Evolutionary conservation across 2,329 filamentous ascomycete genomes (phyloP).

Genomic region (Phyllosticta citriasiana): DNA sequence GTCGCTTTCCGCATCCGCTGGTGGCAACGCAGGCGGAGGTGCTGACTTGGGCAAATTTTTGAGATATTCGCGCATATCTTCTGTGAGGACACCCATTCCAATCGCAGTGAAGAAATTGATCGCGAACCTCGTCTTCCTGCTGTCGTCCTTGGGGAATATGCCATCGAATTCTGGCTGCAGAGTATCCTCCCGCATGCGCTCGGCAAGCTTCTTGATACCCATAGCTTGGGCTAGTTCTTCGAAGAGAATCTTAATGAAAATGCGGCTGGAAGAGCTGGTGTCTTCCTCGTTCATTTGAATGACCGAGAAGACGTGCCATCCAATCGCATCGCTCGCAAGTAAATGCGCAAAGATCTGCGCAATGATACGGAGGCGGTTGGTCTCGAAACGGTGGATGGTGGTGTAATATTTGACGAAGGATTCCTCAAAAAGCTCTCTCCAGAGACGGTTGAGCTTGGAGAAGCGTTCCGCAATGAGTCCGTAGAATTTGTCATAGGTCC

Average conservation of each 20-base stretch:
- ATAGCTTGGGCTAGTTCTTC: constrained; percentile 83
- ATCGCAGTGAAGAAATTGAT: constrained; percentile 99
- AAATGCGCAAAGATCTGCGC: constrained; percentile 91
- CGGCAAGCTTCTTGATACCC: constrained; percentile 69
- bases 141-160: constrained; percentile 81
- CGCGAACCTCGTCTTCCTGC: constrained; percentile 85
- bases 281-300: constrained; percentile 94
- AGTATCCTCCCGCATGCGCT: constrained; percentile 66
- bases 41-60: constrained; percentile 83
- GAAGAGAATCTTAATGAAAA: constrained; percentile 97
- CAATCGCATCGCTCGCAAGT: constrained; percentile 76
- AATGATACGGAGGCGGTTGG: constrained; percentile 88
- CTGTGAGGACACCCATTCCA: constrained; percentile 87
- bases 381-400: constrained; percentile 94
- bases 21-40: constrained; percentile 46
- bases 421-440: constrained; percentile 86
- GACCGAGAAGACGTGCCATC: constrained; percentile 79
- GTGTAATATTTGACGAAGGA: constrained; percentile 91
- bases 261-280: constrained; percentile 90
- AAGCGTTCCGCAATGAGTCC: constrained; percentile 90
- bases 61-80: constrained; percentile 86
- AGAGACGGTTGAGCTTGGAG: constrained; percentile 88
- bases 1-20: constrained; percentile 25
- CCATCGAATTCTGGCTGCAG: constrained; percentile 71
- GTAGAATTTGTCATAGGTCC: constrained; percentile 96